Evolutionary conservation across 1,139 yeast species (phyloP), one percentile per base, ranked within the genome.

Genomic region (Taiozyma onychis): DNA sequence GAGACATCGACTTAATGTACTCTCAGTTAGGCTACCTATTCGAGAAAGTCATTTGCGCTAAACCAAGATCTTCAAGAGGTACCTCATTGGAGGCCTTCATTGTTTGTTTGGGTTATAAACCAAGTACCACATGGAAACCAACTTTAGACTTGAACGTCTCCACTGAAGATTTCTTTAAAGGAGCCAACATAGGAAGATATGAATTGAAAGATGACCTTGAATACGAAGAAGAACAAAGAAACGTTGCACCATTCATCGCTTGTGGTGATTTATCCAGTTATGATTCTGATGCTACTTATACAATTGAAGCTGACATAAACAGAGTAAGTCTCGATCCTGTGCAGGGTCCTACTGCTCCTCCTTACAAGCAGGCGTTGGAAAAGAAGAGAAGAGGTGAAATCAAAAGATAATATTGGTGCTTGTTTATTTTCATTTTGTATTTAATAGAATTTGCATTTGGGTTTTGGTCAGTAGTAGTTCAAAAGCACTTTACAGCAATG

Each of bases 211-310:
- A 67, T 30, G 75, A 78, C 51, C 57, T 75, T 53, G 58, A 57
- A 30, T 58, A 57, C 65, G 80, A 66, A 74, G 54, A 69, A 3
- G 95, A 86, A 59, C 88, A 84, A 56, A 72, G 97, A 54, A 68
- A 72, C 7, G 80, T 91, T 18, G 97, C 97, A 0, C 88, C 89
- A 18, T 93, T 93, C 60, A 73, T 93, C 54, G 96, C 98, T 1
- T 91, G 98, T 69, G 99, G 99, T 44, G 96, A 90, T 62, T 73
- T 93, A 51, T 77, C 83, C 46, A 88, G 85, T 57, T 85, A 84
- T 48, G 99, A 93, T 66, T 87, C 97, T 0, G 99, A 93, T 70
- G 99, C 99, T 1, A 91, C 98, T 0, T 93, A 93, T 65, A 78
- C 88, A 3, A 71, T 85, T 45, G 86, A 83, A 30, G 60, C 63